Evolutionary conservation across 2,329 filamentous ascomycete species (phyloP), one percentile per base, ranked within the genome.

Genomic region (Fusarium austroafricanum): DNA sequence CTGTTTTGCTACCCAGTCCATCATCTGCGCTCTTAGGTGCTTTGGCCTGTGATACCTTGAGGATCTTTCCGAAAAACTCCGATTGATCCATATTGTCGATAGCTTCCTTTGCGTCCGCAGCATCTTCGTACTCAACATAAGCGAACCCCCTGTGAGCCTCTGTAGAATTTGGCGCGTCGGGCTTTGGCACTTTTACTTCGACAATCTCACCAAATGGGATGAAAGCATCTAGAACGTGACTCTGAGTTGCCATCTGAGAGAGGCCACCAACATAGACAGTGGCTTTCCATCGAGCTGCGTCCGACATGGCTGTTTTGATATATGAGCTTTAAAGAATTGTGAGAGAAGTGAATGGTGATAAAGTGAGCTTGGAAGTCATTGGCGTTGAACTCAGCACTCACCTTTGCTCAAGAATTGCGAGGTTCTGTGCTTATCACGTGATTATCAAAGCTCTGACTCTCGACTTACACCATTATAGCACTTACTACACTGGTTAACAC

Each of bases 11-110:
- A 23, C 95, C 94, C 43, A 99, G 79, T 1, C 94, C 94, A 77
- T 97, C 93, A 53, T 92, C 92, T 49, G 89, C 87, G 73, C 93
- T 93, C 83, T 97, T 97, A 66, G 96, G 93, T 31, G 93, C 89
- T 79, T 97, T 99, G 42, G 96, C 96, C 55, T 91, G 87, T 43
- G 93, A 94, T 51, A 98, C 95, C 78, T 94, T 97, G 78, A 99
- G 91, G 15, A 96, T 90, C 61, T 93, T 89, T 12, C 96, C 96
- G 77, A 95, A 98, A 44, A 99, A 87, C 81, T 98, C 95, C 63
- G 94, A 92, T 78, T 97, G 94, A 77, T 99, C 93, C 95, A 99
- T 98, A 77, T 99, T 99, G 84, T 98, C 94, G 78, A 99, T 97
- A 50, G 96, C 96, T 80, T 98, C 95, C 75, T 90, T 90, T 28